Evolutionary conservation across 1,284 basidiomycete genomes (phyloP).

Genomic region (Heterobasidion irregulare): DNA sequence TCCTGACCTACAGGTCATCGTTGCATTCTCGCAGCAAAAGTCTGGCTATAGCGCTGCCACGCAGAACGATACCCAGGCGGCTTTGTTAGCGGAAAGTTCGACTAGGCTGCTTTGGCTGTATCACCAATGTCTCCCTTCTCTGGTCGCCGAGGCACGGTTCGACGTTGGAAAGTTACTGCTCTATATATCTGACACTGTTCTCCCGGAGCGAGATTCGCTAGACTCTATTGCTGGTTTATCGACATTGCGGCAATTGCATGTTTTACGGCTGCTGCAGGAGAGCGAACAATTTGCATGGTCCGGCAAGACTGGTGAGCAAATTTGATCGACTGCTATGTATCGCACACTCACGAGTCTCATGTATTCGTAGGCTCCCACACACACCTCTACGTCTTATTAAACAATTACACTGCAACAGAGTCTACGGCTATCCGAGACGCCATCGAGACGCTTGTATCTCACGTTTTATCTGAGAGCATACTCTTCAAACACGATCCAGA

Average conservation of each 20-base stretch:
- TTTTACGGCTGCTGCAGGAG: slow-evolving; percentile 62
- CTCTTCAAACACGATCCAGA: slow-evolving; percentile 76
- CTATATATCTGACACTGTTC: slow-evolving; percentile 29
- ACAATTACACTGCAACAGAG: slow-evolving; percentile 44
- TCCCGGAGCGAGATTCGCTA: background rate
- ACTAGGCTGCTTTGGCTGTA: slow-evolving; percentile 82
- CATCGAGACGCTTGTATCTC: slow-evolving; percentile 49
- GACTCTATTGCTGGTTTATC: slow-evolving; percentile 34
- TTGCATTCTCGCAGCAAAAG: slow-evolving; percentile 64
- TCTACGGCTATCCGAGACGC: slow-evolving; percentile 46
- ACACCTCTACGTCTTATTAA: slow-evolving; percentile 62
- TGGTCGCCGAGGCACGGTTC: slow-evolving; percentile 75
- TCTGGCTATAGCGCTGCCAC: slow-evolving; percentile 19
- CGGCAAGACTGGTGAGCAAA: slow-evolving; percentile 53
- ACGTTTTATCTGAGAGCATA: slow-evolving; percentile 60
- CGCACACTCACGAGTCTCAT: background rate
- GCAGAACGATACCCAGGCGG: slow-evolving; percentile 30
- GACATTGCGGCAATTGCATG: slow-evolving; percentile 67
- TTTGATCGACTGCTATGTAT: background rate
- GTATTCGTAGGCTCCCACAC: slow-evolving; percentile 27
- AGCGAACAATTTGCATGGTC: slow-evolving; percentile 76
- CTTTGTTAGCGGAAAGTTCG: slow-evolving; percentile 70
- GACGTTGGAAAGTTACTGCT: slow-evolving; percentile 79
- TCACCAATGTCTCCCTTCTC: slow-evolving; percentile 64
- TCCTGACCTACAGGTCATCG: slow-evolving; percentile 78